Evolutionary conservation across 2,329 filamentous ascomycete genomes (phyloP), one percentile per base, ranked within the genome.

Genomic region (Teratosphaeriaceae sp.): DNA sequence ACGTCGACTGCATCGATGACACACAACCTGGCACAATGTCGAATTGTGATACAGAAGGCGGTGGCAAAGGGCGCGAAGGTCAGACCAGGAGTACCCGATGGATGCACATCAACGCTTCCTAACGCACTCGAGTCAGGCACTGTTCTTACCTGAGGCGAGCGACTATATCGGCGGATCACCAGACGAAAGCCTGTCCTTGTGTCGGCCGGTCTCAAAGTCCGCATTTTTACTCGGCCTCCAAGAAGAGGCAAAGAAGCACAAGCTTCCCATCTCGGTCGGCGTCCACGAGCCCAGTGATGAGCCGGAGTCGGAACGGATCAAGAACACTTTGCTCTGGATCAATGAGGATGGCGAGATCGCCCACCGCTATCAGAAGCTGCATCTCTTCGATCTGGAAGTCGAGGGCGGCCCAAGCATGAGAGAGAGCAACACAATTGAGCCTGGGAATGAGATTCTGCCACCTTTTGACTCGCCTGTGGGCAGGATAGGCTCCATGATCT

Each of bases 121-220:
- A 11, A 27, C 23, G 38, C 38, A 40, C 16, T 30, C 6, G 12
- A 40, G 9, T 29, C 42, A 85, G 78, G 79, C 85, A 15, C 76
- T 96, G 38, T 96, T 97, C 69, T 82, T 96, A 41, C 90, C 90
- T 11, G 90, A 96, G 74, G 90, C 90, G 19, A 80, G 79, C 44
- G 88, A 95, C 68, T 96, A 95, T 70, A 88, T 96, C 56, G 84
- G 80, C 16, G 71, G 75, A 1, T 81, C 79, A 1, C 72, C 82
- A 2, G 64, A 76, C 9, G 81, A 89, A 55, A 84, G 83, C 0
- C 66, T 88, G 7, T 73, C 78, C 3, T 79, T 96, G 8, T 88
- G 80, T 50, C 76, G 75, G 45, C 75, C 88, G 2, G 76, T 82
- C 29, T 62, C 73, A 2, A 69, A 73, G 18, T 87, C 80, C 11